These are phyloP conservation scores for Phytophthora pini DNA, from an alignment of 352 stramenopile genomes.

Conservation along the genomic window DNA sequence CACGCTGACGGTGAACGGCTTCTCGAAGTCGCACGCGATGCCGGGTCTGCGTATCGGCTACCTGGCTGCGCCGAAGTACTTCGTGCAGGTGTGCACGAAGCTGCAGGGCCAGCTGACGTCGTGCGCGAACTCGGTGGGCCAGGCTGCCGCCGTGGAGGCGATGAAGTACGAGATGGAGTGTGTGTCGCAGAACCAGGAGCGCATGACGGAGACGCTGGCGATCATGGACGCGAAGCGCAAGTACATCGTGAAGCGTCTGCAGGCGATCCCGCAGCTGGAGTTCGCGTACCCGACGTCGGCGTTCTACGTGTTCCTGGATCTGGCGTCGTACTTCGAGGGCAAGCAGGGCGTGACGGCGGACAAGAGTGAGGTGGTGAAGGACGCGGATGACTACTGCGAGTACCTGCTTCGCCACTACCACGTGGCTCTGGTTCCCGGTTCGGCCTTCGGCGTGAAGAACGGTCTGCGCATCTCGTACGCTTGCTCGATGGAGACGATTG, in stretches of 20 bases:
- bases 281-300: conserved; percentile 91
- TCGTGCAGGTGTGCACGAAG: conserved; percentile 89
- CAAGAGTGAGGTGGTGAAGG: conserved; percentile 51
- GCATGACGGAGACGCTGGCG: no score
- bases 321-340: conserved; percentile 83
- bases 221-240: no score
- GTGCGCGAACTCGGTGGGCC: no score
- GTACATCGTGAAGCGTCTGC: conserved; percentile 42
- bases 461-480: conserved; percentile 97
- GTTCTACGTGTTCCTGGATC: conserved; percentile 96
- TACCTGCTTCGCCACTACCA: conserved; percentile 94
- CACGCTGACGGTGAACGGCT: conserved; percentile 96
- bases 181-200: no score
- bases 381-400: conserved; percentile 87
- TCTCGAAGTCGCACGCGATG: conserved; percentile 98
- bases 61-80: conserved; percentile 89
- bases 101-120: conserved; percentile 74
- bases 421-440: conserved; percentile 95
- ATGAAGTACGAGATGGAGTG: no score
- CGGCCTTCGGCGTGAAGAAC: conserved; percentile 93
- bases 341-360: conserved; percentile 50
- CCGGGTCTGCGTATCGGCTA: conserved; percentile 96
- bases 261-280: conserved; percentile 83
- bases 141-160: no score
- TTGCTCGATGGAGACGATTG: conserved; percentile 90